These are phyloP conservation scores for Alternaria sp. DNA, from an alignment of 2,329 filamentous ascomycete species.

Conservation along the genomic window DNA sequence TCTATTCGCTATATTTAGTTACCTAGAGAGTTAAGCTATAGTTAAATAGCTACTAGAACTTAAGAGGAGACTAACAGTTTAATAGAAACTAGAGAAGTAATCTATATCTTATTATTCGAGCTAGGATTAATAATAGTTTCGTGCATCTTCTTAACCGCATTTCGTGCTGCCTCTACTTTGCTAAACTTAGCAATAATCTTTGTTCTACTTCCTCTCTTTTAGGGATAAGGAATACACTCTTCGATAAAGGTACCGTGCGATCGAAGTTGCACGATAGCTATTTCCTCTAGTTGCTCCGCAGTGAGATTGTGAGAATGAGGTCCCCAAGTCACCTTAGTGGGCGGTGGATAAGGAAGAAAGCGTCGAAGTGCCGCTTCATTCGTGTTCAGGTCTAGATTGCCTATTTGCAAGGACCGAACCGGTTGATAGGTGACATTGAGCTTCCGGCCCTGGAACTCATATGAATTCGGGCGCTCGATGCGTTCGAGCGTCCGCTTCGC, in stretches of 20 bases:
- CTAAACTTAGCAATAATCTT: neutral
- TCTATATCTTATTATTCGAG: neutral
- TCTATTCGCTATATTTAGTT: neutral
- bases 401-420: neutral
- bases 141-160: neutral
- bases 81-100: neutral
- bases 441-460: neutral
- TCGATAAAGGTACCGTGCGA: neutral
- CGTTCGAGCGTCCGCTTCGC: neutral
- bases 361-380: neutral
- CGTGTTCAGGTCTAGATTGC: neutral
- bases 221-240: neutral
- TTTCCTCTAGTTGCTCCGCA: neutral
- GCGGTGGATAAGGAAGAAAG: constrained; percentile 2
- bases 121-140: neutral
- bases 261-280: neutral
- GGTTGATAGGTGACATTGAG: neutral
- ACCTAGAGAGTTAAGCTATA: neutral
- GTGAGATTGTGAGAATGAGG: neutral
- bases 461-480: neutral
- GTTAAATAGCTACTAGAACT: neutral
- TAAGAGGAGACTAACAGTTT: neutral
- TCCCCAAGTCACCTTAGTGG: neutral
- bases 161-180: neutral
- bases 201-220: neutral